These are phyloP conservation scores for Brassica juncea DNA, from an alignment of 345 rosid genomes.

Conservation along the genomic window DNA sequence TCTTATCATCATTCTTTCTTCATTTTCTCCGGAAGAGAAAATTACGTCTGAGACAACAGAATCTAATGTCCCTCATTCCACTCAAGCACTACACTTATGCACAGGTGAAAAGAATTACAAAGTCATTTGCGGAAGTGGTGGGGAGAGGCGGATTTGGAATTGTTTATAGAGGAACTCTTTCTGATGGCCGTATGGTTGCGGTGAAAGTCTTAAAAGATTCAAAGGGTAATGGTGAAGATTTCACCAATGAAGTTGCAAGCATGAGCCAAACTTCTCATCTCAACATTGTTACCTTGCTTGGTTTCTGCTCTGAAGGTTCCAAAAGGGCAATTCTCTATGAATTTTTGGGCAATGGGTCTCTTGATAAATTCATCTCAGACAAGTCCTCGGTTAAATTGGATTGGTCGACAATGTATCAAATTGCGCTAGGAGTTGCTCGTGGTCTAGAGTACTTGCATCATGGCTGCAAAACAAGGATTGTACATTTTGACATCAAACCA, in stretches of 20 bases:
- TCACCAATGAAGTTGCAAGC: constrained; percentile 53
- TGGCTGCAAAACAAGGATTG: constrained; percentile 53
- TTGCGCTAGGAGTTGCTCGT: constrained; percentile 46
- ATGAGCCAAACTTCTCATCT: constrained; percentile 53
- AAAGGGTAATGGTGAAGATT: constrained; percentile 41
- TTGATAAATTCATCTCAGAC: constrained; percentile 37
- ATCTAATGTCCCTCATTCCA: constrained; percentile 13
- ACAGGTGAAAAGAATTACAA: constrained; percentile 35
- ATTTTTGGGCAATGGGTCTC: constrained; percentile 45
- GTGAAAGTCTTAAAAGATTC: constrained; percentile 34
- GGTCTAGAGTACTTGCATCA: constrained; percentile 56
- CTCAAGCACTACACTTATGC: constrained; percentile 29
- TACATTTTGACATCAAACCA: constrained; percentile 52
- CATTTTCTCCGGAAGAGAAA: background rate
- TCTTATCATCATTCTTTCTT: background rate
- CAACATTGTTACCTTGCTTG: constrained; percentile 45
- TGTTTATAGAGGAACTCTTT: constrained; percentile 30
- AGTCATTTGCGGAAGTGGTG: constrained; percentile 22
- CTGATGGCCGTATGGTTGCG: constrained; percentile 28
- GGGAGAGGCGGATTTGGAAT: constrained; percentile 43
- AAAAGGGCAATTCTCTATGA: constrained; percentile 45
- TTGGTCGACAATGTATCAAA: constrained; percentile 15
- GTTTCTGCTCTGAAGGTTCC: constrained; percentile 45
- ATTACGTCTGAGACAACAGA: background rate
- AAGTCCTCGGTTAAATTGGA: background rate